These are phyloP conservation scores for Avena eriantha DNA, from an alignment of 176 grass and related monocot genomes.

Conservation along the genomic window DNA sequence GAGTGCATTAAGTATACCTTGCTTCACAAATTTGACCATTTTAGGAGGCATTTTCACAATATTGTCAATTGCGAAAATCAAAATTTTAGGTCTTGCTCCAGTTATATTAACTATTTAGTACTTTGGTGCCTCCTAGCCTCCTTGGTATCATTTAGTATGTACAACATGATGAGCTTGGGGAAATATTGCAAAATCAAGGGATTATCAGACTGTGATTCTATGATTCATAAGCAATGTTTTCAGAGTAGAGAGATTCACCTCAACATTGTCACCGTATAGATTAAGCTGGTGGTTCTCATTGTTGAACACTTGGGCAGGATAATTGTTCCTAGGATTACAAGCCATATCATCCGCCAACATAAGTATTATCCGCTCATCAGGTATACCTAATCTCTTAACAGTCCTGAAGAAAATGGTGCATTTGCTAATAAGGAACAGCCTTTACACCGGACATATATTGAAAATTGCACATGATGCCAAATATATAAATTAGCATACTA, in stretches of 20 bases:
- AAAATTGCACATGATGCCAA: neutral
- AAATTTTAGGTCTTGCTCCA: neutral
- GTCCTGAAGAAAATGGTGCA: constrained; percentile 56
- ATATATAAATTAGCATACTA: constrained; percentile 34
- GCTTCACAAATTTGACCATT: neutral
- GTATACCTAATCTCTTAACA: constrained; percentile 96
- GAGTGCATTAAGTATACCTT: neutral
- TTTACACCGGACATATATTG: neutral
- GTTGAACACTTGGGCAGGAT: constrained; percentile 98
- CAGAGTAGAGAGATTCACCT: constrained; percentile 62
- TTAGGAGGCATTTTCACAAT: neutral
- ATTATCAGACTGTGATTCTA: constrained; percentile 14
- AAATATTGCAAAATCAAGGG: constrained; percentile 1
- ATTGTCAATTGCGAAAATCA: constrained; percentile 10
- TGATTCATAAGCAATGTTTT: constrained; percentile 26
- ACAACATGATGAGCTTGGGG: neutral
- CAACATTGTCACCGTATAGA: constrained; percentile 93
- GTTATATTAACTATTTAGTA: constrained; percentile 2
- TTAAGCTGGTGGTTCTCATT: constrained; percentile 99
- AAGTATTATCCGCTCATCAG: constrained; percentile 94
- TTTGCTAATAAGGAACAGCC: constrained; percentile 29
- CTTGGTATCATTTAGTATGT: neutral
- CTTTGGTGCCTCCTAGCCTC: neutral
- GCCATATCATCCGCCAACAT: constrained; percentile 99
- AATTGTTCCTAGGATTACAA: constrained; percentile 91